phyloP scores from a whole-genome alignment of 2,329 filamentous ascomycete genomes.

The Aspergillus ibericus region DNA sequence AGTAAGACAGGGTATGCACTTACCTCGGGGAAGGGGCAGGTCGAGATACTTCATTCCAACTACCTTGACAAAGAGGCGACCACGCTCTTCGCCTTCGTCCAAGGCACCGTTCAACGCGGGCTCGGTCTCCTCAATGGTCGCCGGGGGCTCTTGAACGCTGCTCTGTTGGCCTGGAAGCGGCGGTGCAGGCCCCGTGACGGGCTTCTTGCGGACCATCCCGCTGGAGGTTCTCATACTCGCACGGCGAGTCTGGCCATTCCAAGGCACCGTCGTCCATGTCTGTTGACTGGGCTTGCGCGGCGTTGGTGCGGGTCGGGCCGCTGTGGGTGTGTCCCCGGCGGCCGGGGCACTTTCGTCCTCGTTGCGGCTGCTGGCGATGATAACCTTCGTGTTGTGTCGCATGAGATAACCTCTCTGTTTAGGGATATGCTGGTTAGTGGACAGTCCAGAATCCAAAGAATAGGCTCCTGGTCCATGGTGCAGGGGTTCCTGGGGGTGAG shows the following conservation, averaged over 20 bases:
- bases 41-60: constrained; percentile 95
- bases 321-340: constrained; percentile 25
- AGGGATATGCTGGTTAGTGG: constrained; percentile 64
- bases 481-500: constrained; percentile 14
- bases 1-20: constrained; percentile 35
- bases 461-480: constrained; percentile 14
- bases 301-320: constrained; percentile 58
- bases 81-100: constrained; percentile 82
- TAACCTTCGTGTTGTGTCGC: constrained; percentile 96
- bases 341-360: constrained; percentile 51
- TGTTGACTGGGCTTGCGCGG: constrained; percentile 79
- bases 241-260: constrained; percentile 78
- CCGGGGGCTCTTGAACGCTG: constrained; percentile 64
- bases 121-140: constrained; percentile 70
- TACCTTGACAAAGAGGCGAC: constrained; percentile 96
- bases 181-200: constrained; percentile 66
- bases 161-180: constrained; percentile 87
- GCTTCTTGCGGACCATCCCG: constrained; percentile 61
- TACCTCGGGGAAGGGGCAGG: constrained; percentile 85
- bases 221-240: constrained; percentile 61
- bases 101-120: constrained; percentile 57
- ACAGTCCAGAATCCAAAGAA: constrained; percentile 18
- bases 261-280: constrained; percentile 95
- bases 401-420: constrained; percentile 96
- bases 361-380: constrained; percentile 78